These are phyloP conservation scores for Diospyros lotus DNA, from an alignment of 148 eudicot species.

Conservation along the genomic window DNA sequence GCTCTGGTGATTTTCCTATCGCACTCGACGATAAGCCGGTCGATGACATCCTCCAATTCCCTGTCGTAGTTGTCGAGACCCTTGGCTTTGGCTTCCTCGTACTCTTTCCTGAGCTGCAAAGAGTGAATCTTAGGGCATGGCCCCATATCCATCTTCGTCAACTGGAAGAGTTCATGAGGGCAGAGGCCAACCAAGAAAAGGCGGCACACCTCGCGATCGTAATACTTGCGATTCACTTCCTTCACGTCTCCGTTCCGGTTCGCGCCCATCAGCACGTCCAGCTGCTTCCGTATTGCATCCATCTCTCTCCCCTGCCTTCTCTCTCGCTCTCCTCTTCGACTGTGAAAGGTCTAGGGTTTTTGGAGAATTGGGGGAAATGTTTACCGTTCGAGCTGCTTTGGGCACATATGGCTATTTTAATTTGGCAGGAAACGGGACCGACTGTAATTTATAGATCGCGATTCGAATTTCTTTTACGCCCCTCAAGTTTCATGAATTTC, in stretches of 20 bases:
- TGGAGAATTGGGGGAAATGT: background rate
- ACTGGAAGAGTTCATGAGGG: conserved; percentile 96
- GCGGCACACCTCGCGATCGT: conserved; percentile 95
- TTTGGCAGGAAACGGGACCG: background rate
- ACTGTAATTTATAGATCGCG: too few relatives aligned
- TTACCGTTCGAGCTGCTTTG: too few relatives aligned
- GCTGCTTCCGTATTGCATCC: conserved; percentile 94
- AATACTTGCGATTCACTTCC: conserved; percentile 85
- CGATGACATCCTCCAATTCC: conserved; percentile 92
- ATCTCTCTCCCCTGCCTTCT: conserved; percentile 34
- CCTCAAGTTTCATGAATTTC: too few relatives aligned
- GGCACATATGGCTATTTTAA: background rate
- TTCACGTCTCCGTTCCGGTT: conserved; percentile 86
- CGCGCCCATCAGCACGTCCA: conserved; percentile 96
- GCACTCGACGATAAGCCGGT: conserved; percentile 91
- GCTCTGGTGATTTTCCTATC: conserved; percentile 90
- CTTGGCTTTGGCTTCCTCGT: conserved; percentile 80
- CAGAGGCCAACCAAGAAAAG: conserved; percentile 87
- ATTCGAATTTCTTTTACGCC: too few relatives aligned
- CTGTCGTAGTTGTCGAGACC: conserved; percentile 76
- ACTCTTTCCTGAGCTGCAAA: conserved; percentile 91
- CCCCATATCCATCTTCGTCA: conserved; percentile 99
- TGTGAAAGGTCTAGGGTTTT: conserved; percentile 11
- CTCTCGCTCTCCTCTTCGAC: background rate
- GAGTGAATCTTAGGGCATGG: conserved; percentile 97